Base-by-base conservation (phyloP, 192 early-diverging fungal species). In the Geosiphon pyriformis region DNA sequence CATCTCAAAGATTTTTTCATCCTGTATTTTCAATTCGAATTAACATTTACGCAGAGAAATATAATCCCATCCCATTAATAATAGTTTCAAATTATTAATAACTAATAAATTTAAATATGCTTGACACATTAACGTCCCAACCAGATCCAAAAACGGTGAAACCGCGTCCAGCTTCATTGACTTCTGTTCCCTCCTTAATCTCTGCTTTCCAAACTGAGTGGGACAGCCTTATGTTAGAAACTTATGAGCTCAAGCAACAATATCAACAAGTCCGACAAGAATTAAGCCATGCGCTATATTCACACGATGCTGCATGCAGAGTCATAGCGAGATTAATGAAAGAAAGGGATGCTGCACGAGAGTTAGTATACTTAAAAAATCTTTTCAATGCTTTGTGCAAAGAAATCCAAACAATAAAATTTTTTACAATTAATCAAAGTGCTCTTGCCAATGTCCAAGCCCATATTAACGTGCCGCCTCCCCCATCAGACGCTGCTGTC, bases 161-260 rank as follows among this genome's bases (percentile, higher is more conserved):
- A 59, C 96, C 96, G 23, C 88, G 92, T 20, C 92, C 92, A 33
- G 94, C 96, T 25, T 85, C 89, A 10, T 76, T 91, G 67, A 95
- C 92, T 31, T 98, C 95, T 20, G 85, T 99, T 34, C 96, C 96
- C 12, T 85, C 92, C 27, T 79, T 96, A 22, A 82, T 99, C 17
- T 78, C 85, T 10, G 81, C 87, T 1, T 85, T 99, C 35, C 96
- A 99, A 70, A 93, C 93, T 72, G 96, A 99, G 72, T 99, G 92
- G 91, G 96, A 99, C 68, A 81, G 91, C n/a, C 76, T 92, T 17
- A 93, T 97, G 81, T 81, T 99, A 26, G 96, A 99, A 80, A 91
- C 94, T 1, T 92, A 90, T 72, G 86, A 86, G 34, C 82, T 99
- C 61, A 94, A 93, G 74, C 88, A 92, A 75, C 91, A 98, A 74